These are phyloP conservation scores for Comarum palustre DNA, from an alignment of 306 rosid genomes.

Conservation along the genomic window DNA sequence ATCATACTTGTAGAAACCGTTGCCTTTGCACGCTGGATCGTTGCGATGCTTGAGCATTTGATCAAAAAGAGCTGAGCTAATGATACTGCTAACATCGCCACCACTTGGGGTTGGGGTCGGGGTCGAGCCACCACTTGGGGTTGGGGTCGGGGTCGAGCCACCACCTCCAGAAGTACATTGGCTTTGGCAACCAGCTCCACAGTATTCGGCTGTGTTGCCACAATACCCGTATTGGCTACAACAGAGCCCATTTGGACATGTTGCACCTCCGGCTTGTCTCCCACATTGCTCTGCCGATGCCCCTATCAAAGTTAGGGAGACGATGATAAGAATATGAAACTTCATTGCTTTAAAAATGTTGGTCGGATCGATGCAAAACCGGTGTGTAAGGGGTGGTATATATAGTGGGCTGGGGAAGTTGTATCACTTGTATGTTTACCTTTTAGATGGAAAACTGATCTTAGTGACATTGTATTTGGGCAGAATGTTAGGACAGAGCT, in stretches of 20 bases:
- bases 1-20: constrained; percentile 52
- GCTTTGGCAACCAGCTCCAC: constrained; percentile 17
- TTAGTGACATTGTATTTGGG: background rate
- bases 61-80: constrained; percentile 34
- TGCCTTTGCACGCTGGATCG: constrained; percentile 27
- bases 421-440: no score
- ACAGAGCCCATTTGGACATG: constrained; percentile 17
- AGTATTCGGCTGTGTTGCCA: constrained; percentile 14
- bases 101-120: constrained; percentile 6
- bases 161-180: constrained; percentile 17
- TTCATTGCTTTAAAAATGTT: background rate
- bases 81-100: constrained; percentile 23
- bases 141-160: no score
- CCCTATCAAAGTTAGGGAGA: constrained; percentile 5
- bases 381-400: background rate
- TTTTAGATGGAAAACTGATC: background rate
- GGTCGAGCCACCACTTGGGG: constrained; percentile 10
- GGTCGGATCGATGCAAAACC: background rate
- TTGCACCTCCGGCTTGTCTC: constrained; percentile 16
- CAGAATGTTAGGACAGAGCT: background rate
- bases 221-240: constrained; percentile 34
- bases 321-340: background rate
- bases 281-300: constrained; percentile 31
- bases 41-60: constrained; percentile 45
- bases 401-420: background rate